Evolutionary conservation across 352 stramenopile species (phyloP).

Genomic region (Globisporangium paddicum): DNA sequence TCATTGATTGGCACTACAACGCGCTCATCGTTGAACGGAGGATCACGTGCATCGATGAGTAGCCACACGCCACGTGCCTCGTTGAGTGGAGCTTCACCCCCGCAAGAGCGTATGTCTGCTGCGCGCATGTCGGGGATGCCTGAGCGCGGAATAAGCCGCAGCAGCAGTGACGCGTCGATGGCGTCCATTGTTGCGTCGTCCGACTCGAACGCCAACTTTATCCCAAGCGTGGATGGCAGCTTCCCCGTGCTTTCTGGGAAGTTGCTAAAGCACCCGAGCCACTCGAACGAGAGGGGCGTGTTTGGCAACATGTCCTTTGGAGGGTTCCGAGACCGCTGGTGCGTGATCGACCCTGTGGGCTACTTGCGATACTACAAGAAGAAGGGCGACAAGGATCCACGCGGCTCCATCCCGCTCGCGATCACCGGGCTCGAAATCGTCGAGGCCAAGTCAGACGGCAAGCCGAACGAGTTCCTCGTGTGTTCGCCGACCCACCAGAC

Average conservation of each 20-base stretch:
- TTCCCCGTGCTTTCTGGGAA: slow-evolving; percentile 47
- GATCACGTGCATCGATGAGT: slow-evolving; percentile 2
- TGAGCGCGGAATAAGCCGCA: slow-evolving; percentile 29
- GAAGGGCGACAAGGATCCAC: slow-evolving; percentile 67
- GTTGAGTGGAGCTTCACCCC: neutral
- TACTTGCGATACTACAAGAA: slow-evolving; percentile 78
- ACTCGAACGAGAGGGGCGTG: slow-evolving; percentile 73
- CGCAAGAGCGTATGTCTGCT: slow-evolving; percentile 7
- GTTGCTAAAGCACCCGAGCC: slow-evolving; percentile 71
- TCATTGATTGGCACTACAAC: neutral
- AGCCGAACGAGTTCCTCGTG: slow-evolving; percentile 74
- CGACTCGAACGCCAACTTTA: slow-evolving; percentile 40
- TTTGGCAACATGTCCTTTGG: slow-evolving; percentile 79
- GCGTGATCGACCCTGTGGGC: slow-evolving; percentile 56
- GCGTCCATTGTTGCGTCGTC: slow-evolving; percentile 41
- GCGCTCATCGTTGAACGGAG: slow-evolving; percentile 1
- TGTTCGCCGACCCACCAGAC: slow-evolving; percentile 74
- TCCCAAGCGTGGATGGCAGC: slow-evolving; percentile 8
- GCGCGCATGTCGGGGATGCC: slow-evolving; percentile 24
- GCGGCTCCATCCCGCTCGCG: slow-evolving; percentile 62
- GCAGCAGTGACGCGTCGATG: slow-evolving; percentile 56
- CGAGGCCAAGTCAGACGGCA: slow-evolving; percentile 59
- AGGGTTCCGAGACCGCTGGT: slow-evolving; percentile 72
- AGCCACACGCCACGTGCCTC: slow-evolving; percentile 1
- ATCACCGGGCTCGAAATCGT: slow-evolving; percentile 67